phyloP scores from a whole-genome alignment of 805 yeast genomes.

The Metschnikowia arizonensis region DNA sequence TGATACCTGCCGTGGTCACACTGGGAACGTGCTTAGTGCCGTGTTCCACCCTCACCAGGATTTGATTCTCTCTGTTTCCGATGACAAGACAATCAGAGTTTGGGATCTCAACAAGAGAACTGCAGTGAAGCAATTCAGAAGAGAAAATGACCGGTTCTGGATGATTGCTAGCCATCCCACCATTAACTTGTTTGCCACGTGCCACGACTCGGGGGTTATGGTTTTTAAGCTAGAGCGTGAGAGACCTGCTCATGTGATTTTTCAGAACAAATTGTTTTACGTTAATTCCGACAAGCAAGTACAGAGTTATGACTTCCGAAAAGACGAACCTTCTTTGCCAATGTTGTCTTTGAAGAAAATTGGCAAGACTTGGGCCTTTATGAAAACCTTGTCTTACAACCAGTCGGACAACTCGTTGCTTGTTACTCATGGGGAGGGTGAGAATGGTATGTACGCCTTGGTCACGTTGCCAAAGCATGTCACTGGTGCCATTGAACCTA shows the following conservation, averaged over 20 bases:
- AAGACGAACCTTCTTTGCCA: conserved; percentile 65
- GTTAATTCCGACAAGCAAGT: conserved; percentile 84
- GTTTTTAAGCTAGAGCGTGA: conserved; percentile 96
- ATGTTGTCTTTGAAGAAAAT: conserved; percentile 78
- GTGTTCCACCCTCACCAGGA: conserved; percentile 93
- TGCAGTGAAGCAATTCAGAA: conserved; percentile 88
- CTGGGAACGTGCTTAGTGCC: conserved; percentile 85
- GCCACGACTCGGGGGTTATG: conserved; percentile 97
- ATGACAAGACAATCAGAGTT: conserved; percentile 91
- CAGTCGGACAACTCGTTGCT: conserved; percentile 87
- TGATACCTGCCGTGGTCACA: conserved; percentile 97
- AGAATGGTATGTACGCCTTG: conserved; percentile 64
- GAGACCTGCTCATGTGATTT: conserved; percentile 81
- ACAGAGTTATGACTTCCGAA: conserved; percentile 68
- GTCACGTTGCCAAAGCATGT: conserved; percentile 79
- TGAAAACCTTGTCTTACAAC: conserved; percentile 81
- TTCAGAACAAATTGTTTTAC: conserved; percentile 70
- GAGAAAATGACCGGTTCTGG: conserved; percentile 96
- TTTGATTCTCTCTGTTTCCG: conserved; percentile 86
- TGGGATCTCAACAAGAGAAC: conserved; percentile 96
- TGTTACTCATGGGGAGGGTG: conserved; percentile 73
- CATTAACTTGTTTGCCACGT: conserved; percentile 90
- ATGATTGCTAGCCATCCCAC: conserved; percentile 81
- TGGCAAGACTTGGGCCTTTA: conserved; percentile 82
- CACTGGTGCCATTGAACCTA: conserved; percentile 91